Evolutionary conservation across 2,329 filamentous ascomycete genomes (phyloP).

Genomic region (Trichoderma pleuroti): DNA sequence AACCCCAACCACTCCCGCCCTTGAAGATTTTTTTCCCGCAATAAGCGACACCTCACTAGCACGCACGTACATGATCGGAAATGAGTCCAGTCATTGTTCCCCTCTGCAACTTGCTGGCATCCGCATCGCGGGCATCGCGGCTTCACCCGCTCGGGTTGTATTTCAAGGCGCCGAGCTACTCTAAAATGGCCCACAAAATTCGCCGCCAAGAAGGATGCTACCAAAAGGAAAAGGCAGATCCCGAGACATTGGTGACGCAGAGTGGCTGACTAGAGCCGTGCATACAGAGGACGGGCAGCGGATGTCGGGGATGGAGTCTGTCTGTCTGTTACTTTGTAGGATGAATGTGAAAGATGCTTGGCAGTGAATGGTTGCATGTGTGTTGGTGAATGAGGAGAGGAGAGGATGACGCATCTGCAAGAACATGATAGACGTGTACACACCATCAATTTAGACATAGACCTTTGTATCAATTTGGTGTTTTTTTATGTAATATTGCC

Average conservation of each 20-base stretch:
- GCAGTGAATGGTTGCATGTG: background rate
- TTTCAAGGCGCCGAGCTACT: slow-evolving; percentile 8
- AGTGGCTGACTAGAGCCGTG: background rate
- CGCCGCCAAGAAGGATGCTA: background rate
- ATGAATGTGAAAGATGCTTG: background rate
- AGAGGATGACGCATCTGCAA: background rate
- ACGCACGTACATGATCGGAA: background rate
- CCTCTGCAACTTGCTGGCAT: background rate
- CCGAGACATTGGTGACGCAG: background rate
- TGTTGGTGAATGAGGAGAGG: background rate
- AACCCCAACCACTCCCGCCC: background rate
- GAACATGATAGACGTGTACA: background rate
- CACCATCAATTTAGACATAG: background rate
- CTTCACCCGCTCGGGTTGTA: slow-evolving; percentile 2
- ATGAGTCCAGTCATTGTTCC: background rate
- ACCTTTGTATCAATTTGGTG: background rate
- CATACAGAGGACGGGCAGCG: background rate
- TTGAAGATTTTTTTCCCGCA: background rate
- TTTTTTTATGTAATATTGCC: background rate
- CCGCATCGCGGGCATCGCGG: background rate
- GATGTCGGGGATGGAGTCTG: background rate
- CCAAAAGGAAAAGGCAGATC: background rate
- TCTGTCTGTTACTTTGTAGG: background rate
- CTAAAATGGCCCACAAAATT: background rate
- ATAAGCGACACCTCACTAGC: background rate